Base-by-base conservation (phyloP, 495 filamentous ascomycete species). In the Cercophora sp. region DNA sequence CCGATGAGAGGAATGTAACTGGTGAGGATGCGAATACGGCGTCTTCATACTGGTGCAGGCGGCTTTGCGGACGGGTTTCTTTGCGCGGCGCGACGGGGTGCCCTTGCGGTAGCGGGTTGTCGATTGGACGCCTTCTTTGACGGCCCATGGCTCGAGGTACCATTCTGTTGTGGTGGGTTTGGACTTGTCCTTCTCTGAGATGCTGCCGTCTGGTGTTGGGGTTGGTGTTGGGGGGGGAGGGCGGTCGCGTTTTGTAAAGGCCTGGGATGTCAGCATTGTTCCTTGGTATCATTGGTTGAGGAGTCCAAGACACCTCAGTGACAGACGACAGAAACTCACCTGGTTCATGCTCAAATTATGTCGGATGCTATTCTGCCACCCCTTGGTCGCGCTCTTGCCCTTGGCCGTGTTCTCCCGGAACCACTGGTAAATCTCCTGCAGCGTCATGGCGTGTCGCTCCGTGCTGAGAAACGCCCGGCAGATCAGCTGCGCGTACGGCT, bases 321-420 rank as follows among this genome's bases (percentile, higher is more conserved):
- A n/a, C n/a, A n/a, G 24, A 51, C n/a, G 8, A 11, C 15, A 47
- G 45, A 32, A 10, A 79, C 88, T 68, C 79, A 96, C 93, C 34
- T 75, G 78, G 62, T 98, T 98, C 93, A 98, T 98, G 10, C 90
- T 96, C 0, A 98, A 72, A 60, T 98, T 98, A 62, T 98, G 93
- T 5, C 93, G 83, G 48, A 98, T 93, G 67, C 91, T 96, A 70
- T 96, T 97, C 69, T 93, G 87, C 93, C 94, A 97, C 3, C 91
- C 94, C 60, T 85, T 88, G 23, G 70, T 76, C 13, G 77, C 71
- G 31, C 77, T 77, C 39, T 74, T 85, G 1, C 79, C 83, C 61
- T 91, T 94, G 46, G 80, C 78, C 1, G 89, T 96, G 57, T 96
- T 86, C 16, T 85, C 74, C 20, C 80, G 77, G 62, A 97, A 95